Evolutionary conservation across 495 filamentous ascomycete genomes (phyloP).

Genomic region (Tuber melanosporum): DNA sequence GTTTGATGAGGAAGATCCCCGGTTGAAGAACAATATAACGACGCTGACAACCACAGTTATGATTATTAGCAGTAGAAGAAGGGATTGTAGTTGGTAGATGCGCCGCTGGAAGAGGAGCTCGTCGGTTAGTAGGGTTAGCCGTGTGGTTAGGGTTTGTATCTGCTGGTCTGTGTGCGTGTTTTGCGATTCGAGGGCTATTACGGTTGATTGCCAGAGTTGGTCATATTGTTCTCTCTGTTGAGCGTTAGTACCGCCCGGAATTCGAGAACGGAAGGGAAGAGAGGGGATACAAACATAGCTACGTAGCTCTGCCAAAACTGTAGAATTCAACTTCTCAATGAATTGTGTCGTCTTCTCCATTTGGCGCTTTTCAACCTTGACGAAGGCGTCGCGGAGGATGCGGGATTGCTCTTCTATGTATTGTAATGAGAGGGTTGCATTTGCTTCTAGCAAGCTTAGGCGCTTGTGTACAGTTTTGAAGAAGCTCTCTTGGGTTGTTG

Average conservation of each 20-base stretch:
- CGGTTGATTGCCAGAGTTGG: conserved; percentile 89
- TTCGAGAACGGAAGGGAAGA: neutral
- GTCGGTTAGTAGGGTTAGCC: conserved; percentile 80
- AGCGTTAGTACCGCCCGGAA: neutral
- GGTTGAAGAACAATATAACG: conserved; percentile 59
- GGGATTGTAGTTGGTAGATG: conserved; percentile 80
- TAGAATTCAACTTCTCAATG: conserved; percentile 74
- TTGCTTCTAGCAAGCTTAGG: conserved; percentile 80
- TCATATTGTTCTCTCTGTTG: conserved; percentile 72
- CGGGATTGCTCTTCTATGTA: conserved; percentile 96
- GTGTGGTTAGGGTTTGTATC: conserved; percentile 69
- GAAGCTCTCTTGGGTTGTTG: conserved; percentile 91
- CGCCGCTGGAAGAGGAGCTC: conserved; percentile 94
- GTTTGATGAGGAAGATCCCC: conserved; percentile 9
- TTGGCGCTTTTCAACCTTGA: conserved; percentile 83
- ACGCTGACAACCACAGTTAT: conserved; percentile 48
- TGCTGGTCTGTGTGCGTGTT: conserved; percentile 73
- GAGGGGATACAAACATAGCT: conserved; percentile 49
- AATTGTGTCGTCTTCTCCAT: conserved; percentile 74
- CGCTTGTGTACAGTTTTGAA: conserved; percentile 95
- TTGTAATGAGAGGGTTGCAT: conserved; percentile 84
- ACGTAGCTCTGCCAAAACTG: conserved; percentile 76
- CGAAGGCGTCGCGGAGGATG: conserved; percentile 83
- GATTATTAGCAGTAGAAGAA: conserved; percentile 81
- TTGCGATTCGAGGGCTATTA: conserved; percentile 83